phyloP scores from a whole-genome alignment of 1,284 basidiomycete genomes.

The Jaminaea rosea region DNA sequence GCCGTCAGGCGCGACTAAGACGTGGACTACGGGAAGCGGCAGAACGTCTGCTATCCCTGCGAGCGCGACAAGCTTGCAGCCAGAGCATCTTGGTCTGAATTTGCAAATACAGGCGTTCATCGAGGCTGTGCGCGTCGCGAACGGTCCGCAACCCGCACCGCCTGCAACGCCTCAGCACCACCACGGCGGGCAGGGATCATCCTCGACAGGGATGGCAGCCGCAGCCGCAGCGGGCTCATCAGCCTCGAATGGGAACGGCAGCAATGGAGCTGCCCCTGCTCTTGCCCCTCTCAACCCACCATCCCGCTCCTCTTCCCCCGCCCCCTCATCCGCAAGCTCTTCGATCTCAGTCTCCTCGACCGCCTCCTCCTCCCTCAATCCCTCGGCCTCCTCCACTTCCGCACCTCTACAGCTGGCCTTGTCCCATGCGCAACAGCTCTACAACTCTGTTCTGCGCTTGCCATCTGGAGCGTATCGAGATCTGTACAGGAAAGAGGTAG shows the following conservation, averaged over 20 bases:
- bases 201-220: background rate
- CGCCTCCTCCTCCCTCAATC: slow-evolving; percentile 10
- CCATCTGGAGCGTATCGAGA: slow-evolving; percentile 4
- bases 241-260: slow-evolving; percentile 4
- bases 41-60: slow-evolving; percentile 25
- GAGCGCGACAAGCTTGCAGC: slow-evolving; percentile 52
- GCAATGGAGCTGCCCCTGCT: slow-evolving; percentile 11
- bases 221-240: background rate
- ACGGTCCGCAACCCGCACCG: no score
- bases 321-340: slow-evolving; percentile 15
- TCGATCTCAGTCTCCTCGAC: no score
- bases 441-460: slow-evolving; percentile 27
- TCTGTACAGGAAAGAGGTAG: slow-evolving; percentile 60
- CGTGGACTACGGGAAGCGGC: no score
- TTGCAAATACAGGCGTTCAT: slow-evolving; percentile 73
- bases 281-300: no score
- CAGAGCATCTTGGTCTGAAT: slow-evolving; percentile 66
- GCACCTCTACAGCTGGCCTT: slow-evolving; percentile 14
- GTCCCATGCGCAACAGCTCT: slow-evolving; percentile 23
- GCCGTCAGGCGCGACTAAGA: no score
- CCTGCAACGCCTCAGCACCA: no score
- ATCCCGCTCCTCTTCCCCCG: slow-evolving; percentile 29
- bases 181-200: background rate
- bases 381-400: background rate
- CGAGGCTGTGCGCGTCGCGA: slow-evolving; percentile 62